Evolutionary conservation across 805 yeast species (phyloP).

Genomic region (Suhomyces pyralidae): DNA sequence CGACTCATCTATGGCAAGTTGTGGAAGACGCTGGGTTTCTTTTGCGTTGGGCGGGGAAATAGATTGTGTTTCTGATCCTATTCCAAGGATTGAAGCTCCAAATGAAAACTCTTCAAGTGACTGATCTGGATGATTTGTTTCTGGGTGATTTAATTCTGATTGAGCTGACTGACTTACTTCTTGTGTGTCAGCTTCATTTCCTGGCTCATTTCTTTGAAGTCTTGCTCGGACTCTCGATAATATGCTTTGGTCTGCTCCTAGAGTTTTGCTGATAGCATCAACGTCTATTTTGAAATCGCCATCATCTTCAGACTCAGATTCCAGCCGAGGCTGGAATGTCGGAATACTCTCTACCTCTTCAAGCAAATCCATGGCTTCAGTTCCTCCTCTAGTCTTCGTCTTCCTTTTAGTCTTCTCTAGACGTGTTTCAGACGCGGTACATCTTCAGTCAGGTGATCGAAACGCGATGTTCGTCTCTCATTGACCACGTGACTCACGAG

Average conservation of each 20-base stretch:
- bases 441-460: not conserved
- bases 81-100: not conserved
- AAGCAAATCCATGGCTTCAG: slow-evolving; percentile 9
- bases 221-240: slow-evolving; percentile 1
- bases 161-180: not conserved
- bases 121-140: not conserved
- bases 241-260: slow-evolving; percentile 3
- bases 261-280: slow-evolving; percentile 4
- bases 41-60: not conserved
- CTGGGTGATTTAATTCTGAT: no score
- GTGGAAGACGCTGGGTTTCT: not conserved
- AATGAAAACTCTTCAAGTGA: not conserved
- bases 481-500: not conserved
- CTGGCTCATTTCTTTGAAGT: not conserved
- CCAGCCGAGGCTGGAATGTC: slow-evolving; percentile 2
- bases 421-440: not conserved
- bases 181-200: not conserved
- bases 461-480: not conserved
- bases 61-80: not conserved
- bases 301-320: slow-evolving; percentile 5
- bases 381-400: no score
- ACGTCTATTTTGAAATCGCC: slow-evolving; percentile 3
- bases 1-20: slow-evolving; percentile 5
- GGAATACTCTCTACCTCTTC: slow-evolving; percentile 10
- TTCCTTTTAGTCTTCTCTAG: not conserved